Base-by-base conservation (phyloP, 331 rosid species). In the Malus hybrid region DNA sequence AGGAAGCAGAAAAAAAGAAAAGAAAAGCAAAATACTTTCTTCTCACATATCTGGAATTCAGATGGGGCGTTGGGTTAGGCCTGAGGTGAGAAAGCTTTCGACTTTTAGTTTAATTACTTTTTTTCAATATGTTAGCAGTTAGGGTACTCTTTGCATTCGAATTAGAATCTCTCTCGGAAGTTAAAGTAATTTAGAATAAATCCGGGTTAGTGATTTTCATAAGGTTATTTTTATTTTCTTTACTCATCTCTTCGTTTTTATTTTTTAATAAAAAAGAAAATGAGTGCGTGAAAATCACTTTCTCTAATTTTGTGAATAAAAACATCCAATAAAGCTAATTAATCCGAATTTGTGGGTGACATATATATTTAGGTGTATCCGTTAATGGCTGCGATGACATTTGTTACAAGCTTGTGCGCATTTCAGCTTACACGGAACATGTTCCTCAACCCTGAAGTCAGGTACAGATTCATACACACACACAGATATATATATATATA, bases 11-110 rank as follows among this genome's bases (percentile, higher is more conserved):
- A 39, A 39, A 3, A 39, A 6, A 69, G 7, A 4, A 28, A 28
- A 48, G 14, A 32, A 68, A 29, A 52, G 27, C 74, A 29, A 32
- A 54, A 13, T 33, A 62, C 67, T 29, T 65, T 14, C n/a, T 10
- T 64, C 14, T 27, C 68, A 29, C 12, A 24, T 73, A 10, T 66
- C 15, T 20, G 15, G 3, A 14, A 39, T 59, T 82, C 85, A 13
- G 72, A 93, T 90, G 96, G 93, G 96, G 68, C 98, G 96, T 74
- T 91, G 98, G 98, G 76, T 91, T 63, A 91, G 73, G 75, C 97
- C 98, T 65, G 97, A 93, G 97, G 98, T 93, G 79, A 64, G 78
- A 9, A 55, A 15, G 22, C 39, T 5, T 66, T 2, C 46, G 6
- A 0, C 20, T 52, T 52, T 16, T 52, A 6, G 18, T 31, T 65